Evolutionary conservation across 2,329 filamentous ascomycete species (phyloP).

Genomic region (Epichloe hybrida): DNA sequence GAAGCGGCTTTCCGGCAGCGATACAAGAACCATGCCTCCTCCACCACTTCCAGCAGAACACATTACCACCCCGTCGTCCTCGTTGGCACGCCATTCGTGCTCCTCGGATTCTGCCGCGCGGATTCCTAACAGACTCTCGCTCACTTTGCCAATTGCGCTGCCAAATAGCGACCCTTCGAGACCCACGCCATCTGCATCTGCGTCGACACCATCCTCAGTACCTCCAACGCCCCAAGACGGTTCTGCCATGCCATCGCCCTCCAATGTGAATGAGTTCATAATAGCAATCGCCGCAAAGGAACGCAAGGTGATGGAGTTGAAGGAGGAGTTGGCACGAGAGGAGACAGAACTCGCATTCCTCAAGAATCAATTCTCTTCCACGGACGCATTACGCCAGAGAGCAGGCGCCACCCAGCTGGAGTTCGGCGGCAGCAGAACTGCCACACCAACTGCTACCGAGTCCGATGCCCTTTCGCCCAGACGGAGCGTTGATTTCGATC

Average conservation of each 20-base stretch:
- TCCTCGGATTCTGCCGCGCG: slow-evolving; percentile 42
- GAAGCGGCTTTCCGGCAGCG: neutral
- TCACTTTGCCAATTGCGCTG: slow-evolving; percentile 47
- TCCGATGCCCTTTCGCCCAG: slow-evolving; percentile 20
- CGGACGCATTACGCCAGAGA: slow-evolving; percentile 65
- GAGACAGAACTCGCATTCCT: slow-evolving; percentile 63
- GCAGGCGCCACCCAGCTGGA: slow-evolving; percentile 24
- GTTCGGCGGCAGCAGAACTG: neutral
- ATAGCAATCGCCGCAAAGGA: slow-evolving; percentile 88
- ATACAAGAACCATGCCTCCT: slow-evolving; percentile 18
- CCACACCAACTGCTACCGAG: slow-evolving; percentile 9
- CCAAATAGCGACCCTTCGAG: slow-evolving; percentile 39
- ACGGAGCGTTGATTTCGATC: slow-evolving; percentile 51
- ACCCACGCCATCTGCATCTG: slow-evolving; percentile 31
- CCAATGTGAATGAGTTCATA: slow-evolving; percentile 56
- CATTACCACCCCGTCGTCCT: slow-evolving; percentile 25
- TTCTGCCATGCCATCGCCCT: slow-evolving; percentile 28
- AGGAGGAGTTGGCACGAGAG: slow-evolving; percentile 75
- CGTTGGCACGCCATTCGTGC: slow-evolving; percentile 31
- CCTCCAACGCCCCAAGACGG: slow-evolving; percentile 39
- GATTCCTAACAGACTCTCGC: slow-evolving; percentile 43
- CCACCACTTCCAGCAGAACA: slow-evolving; percentile 23
- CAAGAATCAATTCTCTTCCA: slow-evolving; percentile 70
- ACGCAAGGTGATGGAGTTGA: slow-evolving; percentile 75
- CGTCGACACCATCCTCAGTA: slow-evolving; percentile 21